phyloP scores from a whole-genome alignment of 164 flowering plant species.

The Macadamia tetraphylla region DNA sequence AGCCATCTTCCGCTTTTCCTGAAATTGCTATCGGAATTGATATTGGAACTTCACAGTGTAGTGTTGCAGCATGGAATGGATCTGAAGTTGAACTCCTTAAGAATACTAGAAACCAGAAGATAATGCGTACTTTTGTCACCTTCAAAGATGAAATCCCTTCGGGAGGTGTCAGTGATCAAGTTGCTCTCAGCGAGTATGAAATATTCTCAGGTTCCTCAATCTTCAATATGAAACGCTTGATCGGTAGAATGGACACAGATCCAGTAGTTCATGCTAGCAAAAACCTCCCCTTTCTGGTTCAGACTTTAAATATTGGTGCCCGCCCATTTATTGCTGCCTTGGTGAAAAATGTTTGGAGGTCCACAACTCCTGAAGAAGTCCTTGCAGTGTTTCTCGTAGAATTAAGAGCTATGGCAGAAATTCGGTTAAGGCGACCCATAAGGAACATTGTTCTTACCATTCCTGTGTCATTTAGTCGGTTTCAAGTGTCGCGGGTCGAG shows the following conservation, averaged over 20 bases:
- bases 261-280: conserved; percentile 79
- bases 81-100: conserved; percentile 63
- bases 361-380: conserved; percentile 90
- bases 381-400: conserved; percentile 80
- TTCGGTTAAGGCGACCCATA: conserved; percentile 46
- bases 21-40: conserved; percentile 86
- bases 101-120: conserved; percentile 63
- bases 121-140: conserved; percentile 63
- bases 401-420: conserved; percentile 66
- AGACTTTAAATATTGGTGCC: conserved; percentile 72
- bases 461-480: conserved; percentile 85
- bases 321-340: conserved; percentile 85
- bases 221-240: conserved; percentile 83
- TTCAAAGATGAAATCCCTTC: conserved; percentile 70
- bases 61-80: conserved; percentile 88
- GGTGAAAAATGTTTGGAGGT: conserved; percentile 81
- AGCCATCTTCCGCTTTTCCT: conserved; percentile 36
- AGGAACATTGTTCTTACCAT: conserved; percentile 69
- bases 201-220: conserved; percentile 76
- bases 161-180: conserved; percentile 55
- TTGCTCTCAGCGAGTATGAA: conserved; percentile 50
- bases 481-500: conserved; percentile 74
- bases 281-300: conserved; percentile 78
- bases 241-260: conserved; percentile 87
- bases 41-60: conserved; percentile 83